A percentile compares a stretch with the other conserved stretches of the same genome.
Evolutionary conservation across 1,284 basidiomycete genomes (phyloP).

Genomic region (Baeospora myosura): DNA sequence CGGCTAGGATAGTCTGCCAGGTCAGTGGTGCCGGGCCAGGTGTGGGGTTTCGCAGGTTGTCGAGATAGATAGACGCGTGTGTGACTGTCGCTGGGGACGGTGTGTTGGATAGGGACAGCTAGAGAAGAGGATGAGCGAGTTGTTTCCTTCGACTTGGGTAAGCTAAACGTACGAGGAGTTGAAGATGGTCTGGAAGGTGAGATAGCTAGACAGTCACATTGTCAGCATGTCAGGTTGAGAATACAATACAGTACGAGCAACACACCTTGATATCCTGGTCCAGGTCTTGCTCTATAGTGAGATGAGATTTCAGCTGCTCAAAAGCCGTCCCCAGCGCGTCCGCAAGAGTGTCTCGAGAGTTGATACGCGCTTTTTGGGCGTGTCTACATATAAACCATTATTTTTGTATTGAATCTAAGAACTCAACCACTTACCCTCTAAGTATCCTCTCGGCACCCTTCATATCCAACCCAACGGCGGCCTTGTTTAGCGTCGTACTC

Average conservation of each 20-base stretch:
- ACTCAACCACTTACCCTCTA: constrained; percentile 37
- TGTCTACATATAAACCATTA: constrained; percentile 31
- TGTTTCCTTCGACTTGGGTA: not conserved
- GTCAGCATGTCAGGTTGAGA: constrained; percentile 6
- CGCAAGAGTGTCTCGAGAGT: constrained; percentile 50
- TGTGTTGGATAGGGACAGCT: constrained; percentile 52
- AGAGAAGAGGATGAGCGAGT: not conserved
- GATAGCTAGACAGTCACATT: constrained; percentile 32
- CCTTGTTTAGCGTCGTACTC: constrained; percentile 40
- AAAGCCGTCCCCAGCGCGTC: constrained; percentile 50
- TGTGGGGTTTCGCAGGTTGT: constrained; percentile 38
- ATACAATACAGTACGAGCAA: constrained; percentile 5
- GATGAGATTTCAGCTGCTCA: constrained; percentile 38
- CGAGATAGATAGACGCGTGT: constrained; percentile 44
- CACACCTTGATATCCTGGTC: constrained; percentile 59
- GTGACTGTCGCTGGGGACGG: constrained; percentile 40
- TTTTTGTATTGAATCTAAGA: constrained; percentile 3
- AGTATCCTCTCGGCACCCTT: constrained; percentile 46
- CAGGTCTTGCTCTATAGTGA: constrained; percentile 45
- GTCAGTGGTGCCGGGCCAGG: constrained; percentile 34
- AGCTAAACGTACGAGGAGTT: constrained; percentile 50
- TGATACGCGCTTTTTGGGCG: constrained; percentile 62
- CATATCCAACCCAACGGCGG: constrained; percentile 49
- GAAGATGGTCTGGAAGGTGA: constrained; percentile 60
- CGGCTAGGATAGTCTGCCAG: constrained; percentile 68